phyloP scores from a whole-genome alignment of 768 basidiomycete species.

The Kwoniella botswanensis region DNA sequence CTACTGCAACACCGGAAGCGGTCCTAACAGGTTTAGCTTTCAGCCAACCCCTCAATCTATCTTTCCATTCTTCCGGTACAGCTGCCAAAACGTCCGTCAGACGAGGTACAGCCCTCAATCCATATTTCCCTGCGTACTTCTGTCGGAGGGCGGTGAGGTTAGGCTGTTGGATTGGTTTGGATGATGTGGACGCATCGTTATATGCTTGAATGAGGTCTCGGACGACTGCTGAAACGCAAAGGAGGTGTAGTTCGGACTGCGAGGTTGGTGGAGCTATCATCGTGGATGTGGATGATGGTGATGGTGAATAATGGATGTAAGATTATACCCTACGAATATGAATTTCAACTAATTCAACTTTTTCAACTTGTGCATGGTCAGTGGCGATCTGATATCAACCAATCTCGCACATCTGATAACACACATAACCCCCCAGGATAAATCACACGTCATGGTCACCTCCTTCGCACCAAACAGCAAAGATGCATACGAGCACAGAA shows the following conservation, averaged over 20 bases:
- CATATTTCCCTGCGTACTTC: conserved; percentile 87
- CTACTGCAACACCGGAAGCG: conserved; percentile 96
- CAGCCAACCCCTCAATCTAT: conserved; percentile 83
- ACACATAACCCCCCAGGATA: not conserved
- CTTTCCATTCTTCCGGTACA: conserved; percentile 96
- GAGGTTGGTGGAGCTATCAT: conserved; percentile 62
- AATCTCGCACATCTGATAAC: not conserved
- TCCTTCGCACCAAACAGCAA: no score
- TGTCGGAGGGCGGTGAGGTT: conserved; percentile 87
- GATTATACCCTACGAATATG: not conserved
- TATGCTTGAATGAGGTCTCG: conserved; percentile 75
- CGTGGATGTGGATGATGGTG: not conserved
- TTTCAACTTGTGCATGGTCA: not conserved
- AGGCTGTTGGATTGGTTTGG: conserved; percentile 66
- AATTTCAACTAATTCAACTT: not conserved
- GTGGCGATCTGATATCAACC: not conserved
- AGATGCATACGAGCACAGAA: no score
- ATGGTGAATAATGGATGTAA: not conserved
- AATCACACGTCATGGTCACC: not conserved
- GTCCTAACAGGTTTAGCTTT: conserved; percentile 93
- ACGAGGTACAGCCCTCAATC: conserved; percentile 82
- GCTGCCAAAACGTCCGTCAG: conserved; percentile 98
- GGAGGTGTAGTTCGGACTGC: conserved; percentile 85
- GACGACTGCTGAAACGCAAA: conserved; percentile 92
- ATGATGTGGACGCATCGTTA: conserved; percentile 38